Conservation (phyloP, 192 early-diverging fungal genomes). For the Geranomyces variabilis region DNA sequence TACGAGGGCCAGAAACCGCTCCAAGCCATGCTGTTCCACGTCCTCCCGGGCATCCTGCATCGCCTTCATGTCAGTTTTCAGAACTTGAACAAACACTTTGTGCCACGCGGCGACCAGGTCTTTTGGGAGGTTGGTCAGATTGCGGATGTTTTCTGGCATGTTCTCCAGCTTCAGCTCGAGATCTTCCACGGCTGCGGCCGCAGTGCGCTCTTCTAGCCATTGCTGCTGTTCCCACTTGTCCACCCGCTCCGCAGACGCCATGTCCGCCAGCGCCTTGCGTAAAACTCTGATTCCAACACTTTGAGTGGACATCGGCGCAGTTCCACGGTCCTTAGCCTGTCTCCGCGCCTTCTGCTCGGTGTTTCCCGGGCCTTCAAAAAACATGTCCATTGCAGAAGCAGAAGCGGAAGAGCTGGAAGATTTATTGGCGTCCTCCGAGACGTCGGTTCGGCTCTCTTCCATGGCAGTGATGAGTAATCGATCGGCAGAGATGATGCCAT, state of each 20-base stretch:
- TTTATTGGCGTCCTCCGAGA: neutral
- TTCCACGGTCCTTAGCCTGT: neutral
- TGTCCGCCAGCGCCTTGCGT: constrained; percentile 65
- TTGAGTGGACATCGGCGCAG: constrained; percentile 44
- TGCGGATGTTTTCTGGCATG: constrained; percentile 53
- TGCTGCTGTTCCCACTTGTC: constrained; percentile 72
- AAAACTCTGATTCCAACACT: constrained; percentile 79
- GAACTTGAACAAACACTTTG: constrained; percentile 63
- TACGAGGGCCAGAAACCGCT: constrained; percentile 67
- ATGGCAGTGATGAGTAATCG: constrained; percentile 38
- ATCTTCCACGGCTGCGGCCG: constrained; percentile 72
- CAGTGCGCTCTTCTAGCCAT: constrained; percentile 80
- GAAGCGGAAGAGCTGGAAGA: neutral
- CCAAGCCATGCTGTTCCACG: constrained; percentile 58
- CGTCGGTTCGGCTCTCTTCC: constrained; percentile 27
- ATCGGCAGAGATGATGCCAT: constrained; percentile 23
- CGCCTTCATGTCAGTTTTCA: constrained; percentile 69
- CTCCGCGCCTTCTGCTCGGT: constrained; percentile 8
- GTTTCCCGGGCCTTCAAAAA: constrained; percentile 23
- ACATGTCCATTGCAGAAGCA: neutral
- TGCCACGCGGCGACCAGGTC: constrained; percentile 72
- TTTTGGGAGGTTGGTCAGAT: constrained; percentile 57
- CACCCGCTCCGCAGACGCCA: constrained; percentile 38
- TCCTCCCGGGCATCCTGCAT: constrained; percentile 46
- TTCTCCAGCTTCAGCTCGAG: constrained; percentile 56